Percentiles rank a stretch among this genome's conserved stretches.
These are phyloP conservation scores for Cucumis cinereus DNA, from an alignment of 306 rosid genomes.

Conservation along the genomic window DNA sequence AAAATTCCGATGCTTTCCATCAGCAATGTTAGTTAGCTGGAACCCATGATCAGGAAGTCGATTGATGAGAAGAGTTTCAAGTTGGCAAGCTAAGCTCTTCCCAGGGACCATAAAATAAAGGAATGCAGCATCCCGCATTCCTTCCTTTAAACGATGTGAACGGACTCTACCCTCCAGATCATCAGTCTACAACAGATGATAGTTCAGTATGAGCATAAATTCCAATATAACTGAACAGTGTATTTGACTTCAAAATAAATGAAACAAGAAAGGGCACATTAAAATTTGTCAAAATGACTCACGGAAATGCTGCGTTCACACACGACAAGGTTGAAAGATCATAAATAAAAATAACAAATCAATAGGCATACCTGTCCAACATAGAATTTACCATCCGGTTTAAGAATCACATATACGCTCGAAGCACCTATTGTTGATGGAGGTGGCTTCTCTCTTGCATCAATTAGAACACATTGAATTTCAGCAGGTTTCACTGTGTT, in stretches of 20 bases:
- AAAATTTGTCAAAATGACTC: neutral
- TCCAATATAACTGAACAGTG: neutral
- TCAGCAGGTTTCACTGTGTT: slow-evolving; percentile 15
- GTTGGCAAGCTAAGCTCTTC: slow-evolving; percentile 81
- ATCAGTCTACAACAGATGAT: slow-evolving; percentile 58
- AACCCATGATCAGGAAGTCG: slow-evolving; percentile 70
- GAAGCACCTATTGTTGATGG: slow-evolving; percentile 84
- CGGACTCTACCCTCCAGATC: slow-evolving; percentile 64
- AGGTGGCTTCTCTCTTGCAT: slow-evolving; percentile 71
- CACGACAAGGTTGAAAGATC: neutral
- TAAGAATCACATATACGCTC: slow-evolving; percentile 70
- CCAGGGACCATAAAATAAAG: slow-evolving; percentile 60
- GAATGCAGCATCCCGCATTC: slow-evolving; percentile 47
- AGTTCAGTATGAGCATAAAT: neutral
- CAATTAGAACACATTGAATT: slow-evolving; percentile 44
- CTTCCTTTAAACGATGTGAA: slow-evolving; percentile 64
- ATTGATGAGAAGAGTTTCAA: slow-evolving; percentile 86
- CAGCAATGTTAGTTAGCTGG: slow-evolving; percentile 51
- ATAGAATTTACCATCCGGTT: slow-evolving; percentile 62
- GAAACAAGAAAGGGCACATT: neutral
- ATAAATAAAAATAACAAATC: neutral
- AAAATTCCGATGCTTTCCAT: slow-evolving; percentile 81
- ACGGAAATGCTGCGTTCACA: neutral
- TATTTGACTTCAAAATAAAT: neutral
- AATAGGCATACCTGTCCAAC: slow-evolving; percentile 65